Base-by-base conservation (phyloP, 2,329 filamentous ascomycete genomes). In the Hysterium pulicare region DNA sequence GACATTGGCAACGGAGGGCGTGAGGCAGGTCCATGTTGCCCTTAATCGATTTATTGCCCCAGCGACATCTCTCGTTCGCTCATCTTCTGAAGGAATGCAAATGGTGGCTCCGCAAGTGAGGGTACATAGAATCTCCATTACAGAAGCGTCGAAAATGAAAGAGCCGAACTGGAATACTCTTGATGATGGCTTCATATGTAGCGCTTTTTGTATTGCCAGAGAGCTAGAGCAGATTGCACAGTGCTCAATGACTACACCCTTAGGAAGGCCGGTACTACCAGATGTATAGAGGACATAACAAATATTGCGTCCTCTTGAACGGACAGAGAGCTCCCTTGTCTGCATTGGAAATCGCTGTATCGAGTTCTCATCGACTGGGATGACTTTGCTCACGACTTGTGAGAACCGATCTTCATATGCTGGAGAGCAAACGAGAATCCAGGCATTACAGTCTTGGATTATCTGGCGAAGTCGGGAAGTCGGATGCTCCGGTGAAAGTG, bases 21-120 rank as follows among this genome's bases (percentile, higher is more conserved):
- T 66, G 17, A 66, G 44, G 38, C 60, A 61, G 4, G 56, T 57
- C 61, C 59, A 64, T n/a, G 55, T 54, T 1, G 57, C 57, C 15
- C 48, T 47, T 21, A 62, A 30, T 5, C 47, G 49, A 22, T 56
- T 63, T 22, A 65, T 58, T 2, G 61, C 55, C 11, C 64, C 64
- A 5, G 68, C 59, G 9, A 75, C 62, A 46, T 75, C 68, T 28
- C 70, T 67, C 20, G 71, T 58, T 4, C 72, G 67, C 32, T 74
- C 69, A 23, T 63, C 50, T 17, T 67, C 62, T 1, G 58, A 61
- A 1, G 64, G 62, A 15, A 68, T 50, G 35, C 64, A 67, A 5
- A 66, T 50, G 3, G 55, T 57, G 7, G 58, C 62, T 11, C 64
- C 64, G 11, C 51, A 48, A 1, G 53, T 57, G 16, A 67, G 50